phyloP scores from a whole-genome alignment of 495 filamentous ascomycete species.

The Schizothecium vesticola region DNA sequence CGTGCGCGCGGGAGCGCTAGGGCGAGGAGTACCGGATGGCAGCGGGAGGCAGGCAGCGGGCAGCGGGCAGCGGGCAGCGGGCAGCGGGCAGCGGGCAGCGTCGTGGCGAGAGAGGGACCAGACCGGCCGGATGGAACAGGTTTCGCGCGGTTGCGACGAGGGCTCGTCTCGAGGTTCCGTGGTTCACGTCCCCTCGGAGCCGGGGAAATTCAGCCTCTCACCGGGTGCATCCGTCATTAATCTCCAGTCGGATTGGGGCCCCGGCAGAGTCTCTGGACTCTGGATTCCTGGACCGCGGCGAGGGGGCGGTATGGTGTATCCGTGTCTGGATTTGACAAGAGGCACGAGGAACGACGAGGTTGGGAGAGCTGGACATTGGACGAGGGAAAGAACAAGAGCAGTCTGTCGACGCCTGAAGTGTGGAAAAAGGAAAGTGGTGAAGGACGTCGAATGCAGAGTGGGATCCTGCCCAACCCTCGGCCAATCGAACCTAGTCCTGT shows the following conservation, averaged over 20 bases:
- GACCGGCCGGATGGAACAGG: neutral
- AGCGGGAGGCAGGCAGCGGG: neutral
- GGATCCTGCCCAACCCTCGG: slow-evolving; percentile 1
- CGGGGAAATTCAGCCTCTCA: slow-evolving; percentile 14
- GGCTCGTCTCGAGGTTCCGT: slow-evolving; percentile 1
- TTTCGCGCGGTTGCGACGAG: slow-evolving; percentile 1
- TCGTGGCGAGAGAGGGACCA: neutral
- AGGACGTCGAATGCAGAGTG: slow-evolving; percentile 1
- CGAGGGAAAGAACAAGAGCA: neutral
- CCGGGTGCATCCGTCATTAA: slow-evolving; percentile 13
- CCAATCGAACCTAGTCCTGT: slow-evolving; percentile 2
- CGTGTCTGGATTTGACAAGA: no score
- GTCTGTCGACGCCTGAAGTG: neutral
- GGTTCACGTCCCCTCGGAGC: slow-evolving; percentile 7
- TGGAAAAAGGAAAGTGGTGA: slow-evolving; percentile 1
- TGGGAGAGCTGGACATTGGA: neutral
- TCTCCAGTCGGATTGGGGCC: slow-evolving; percentile 6
- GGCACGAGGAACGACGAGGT: neutral
- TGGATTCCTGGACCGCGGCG: neutral
- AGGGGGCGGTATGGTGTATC: neutral
- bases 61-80: neutral
- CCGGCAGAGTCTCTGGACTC: slow-evolving; percentile 8
- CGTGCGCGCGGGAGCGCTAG: slow-evolving; percentile 14
- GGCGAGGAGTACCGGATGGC: slow-evolving; percentile 1
- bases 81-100: neutral